Percentiles rank a stretch among this genome's conserved stretches.
Conservation (phyloP, 495 filamentous ascomycete species). For the Schizothecium vesticola region DNA sequence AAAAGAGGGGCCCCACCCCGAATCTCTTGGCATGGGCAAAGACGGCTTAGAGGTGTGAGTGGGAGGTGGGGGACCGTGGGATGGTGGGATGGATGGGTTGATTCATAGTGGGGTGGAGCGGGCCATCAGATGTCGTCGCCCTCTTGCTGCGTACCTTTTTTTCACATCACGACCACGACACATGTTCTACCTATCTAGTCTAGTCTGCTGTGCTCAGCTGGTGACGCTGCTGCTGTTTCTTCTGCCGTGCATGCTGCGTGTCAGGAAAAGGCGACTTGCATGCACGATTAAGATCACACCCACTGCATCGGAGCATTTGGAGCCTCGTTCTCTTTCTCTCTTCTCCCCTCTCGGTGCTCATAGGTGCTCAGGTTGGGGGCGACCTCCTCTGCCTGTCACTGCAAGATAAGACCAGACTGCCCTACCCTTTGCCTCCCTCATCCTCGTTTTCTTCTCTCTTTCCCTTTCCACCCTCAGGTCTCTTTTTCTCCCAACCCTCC, state of each 20-base stretch:
- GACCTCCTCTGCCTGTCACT: neutral
- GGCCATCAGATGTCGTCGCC: neutral
- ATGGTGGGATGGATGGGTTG: neutral
- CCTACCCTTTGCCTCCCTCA: neutral
- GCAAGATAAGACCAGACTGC: neutral
- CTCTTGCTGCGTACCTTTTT: neutral
- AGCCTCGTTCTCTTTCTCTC: neutral
- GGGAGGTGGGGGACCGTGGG: neutral
- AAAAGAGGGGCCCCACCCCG: neutral
- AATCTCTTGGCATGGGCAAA: neutral
- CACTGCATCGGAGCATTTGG: neutral
- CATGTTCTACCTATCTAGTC: neutral
- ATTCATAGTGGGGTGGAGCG: neutral
- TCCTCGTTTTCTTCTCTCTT: neutral
- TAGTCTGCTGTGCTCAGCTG: neutral
- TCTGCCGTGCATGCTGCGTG: constrained; percentile 1
- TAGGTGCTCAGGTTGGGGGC: neutral
- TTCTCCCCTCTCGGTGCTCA: too few relatives aligned
- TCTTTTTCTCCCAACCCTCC: neutral
- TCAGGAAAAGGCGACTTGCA: neutral
- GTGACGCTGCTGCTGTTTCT: neutral
- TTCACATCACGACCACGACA: neutral
- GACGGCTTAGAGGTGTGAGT: neutral
- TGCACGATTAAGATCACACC: constrained; percentile 1
- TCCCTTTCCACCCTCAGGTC: neutral